Evolutionary conservation across 176 grass and related monocot genomes (phyloP).

Genomic region (Themeda triandra): DNA sequence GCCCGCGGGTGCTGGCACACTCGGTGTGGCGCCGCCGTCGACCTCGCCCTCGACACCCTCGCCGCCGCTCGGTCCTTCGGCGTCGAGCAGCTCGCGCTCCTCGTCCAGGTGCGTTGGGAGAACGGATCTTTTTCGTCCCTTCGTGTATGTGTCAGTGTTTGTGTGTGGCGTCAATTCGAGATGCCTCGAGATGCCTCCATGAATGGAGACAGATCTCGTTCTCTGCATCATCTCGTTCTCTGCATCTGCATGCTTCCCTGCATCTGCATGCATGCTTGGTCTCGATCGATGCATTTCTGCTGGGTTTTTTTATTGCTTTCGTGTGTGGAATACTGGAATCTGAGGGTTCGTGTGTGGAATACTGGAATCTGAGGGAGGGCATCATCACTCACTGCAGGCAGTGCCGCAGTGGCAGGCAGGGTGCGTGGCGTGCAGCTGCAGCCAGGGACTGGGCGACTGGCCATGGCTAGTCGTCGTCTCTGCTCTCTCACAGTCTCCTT

Average conservation of each 20-base stretch:
- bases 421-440: too few relatives aligned
- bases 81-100: conserved; percentile 78
- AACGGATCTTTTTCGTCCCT: not conserved
- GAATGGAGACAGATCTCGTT: too few relatives aligned
- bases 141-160: not conserved
- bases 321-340: too few relatives aligned
- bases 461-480: not conserved
- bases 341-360: not conserved
- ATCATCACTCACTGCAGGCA: too few relatives aligned
- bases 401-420: not conserved
- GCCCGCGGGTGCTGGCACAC: conserved; percentile 53
- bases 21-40: conserved; percentile 41
- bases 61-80: conserved; percentile 54
- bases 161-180: not conserved
- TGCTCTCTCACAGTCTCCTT: conserved; percentile 37
- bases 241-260: too few relatives aligned
- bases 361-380: not conserved
- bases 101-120: conserved; percentile 54
- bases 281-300: too few relatives aligned
- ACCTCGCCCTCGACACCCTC: conserved; percentile 60
- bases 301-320: not conserved
- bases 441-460: too few relatives aligned
- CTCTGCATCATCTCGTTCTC: too few relatives aligned
- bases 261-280: not conserved
- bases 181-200: too few relatives aligned